Evolutionary conservation across 345 rosid genomes (phyloP).

Genomic region (Trapa incisa): DNA sequence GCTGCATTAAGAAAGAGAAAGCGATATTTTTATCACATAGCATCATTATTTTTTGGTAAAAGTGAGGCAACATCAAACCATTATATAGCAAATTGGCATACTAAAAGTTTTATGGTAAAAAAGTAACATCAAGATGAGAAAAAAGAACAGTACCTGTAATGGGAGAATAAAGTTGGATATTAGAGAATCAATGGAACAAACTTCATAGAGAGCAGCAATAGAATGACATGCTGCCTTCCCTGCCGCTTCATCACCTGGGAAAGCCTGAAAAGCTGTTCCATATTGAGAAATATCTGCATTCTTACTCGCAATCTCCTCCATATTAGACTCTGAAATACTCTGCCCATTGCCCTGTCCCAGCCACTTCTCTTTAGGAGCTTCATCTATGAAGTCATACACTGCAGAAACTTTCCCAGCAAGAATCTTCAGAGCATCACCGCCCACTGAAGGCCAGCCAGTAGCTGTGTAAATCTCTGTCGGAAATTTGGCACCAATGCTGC

Average conservation of each 20-base stretch:
- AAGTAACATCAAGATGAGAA: background rate
- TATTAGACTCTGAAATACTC: slow-evolving; percentile 11
- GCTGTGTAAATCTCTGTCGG: slow-evolving; percentile 57
- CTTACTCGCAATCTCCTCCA: slow-evolving; percentile 9
- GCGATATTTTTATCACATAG: background rate
- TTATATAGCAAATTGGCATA: too few relatives aligned
- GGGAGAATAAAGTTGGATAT: slow-evolving; percentile 95
- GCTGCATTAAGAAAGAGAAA: background rate
- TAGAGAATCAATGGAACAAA: slow-evolving; percentile 79
- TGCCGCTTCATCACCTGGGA: slow-evolving; percentile 36
- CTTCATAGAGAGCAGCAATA: slow-evolving; percentile 82
- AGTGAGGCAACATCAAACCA: too few relatives aligned
- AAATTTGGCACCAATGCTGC: slow-evolving; percentile 31
- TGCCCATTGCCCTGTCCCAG: slow-evolving; percentile 8
- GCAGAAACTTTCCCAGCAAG: slow-evolving; percentile 78
- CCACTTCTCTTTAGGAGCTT: slow-evolving; percentile 24
- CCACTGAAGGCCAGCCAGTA: slow-evolving; percentile 78
- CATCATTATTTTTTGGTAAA: too few relatives aligned
- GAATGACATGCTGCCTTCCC: slow-evolving; percentile 86
- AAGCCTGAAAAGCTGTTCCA: slow-evolving; percentile 45
- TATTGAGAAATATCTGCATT: slow-evolving; percentile 37
- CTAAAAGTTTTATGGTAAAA: background rate
- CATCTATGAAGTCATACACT: slow-evolving; percentile 37
- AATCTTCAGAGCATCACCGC: slow-evolving; percentile 60
- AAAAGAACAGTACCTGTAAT: slow-evolving; percentile 44